Evolutionary conservation across 768 basidiomycete species (phyloP).

Genomic region (Piloderma croceum): DNA sequence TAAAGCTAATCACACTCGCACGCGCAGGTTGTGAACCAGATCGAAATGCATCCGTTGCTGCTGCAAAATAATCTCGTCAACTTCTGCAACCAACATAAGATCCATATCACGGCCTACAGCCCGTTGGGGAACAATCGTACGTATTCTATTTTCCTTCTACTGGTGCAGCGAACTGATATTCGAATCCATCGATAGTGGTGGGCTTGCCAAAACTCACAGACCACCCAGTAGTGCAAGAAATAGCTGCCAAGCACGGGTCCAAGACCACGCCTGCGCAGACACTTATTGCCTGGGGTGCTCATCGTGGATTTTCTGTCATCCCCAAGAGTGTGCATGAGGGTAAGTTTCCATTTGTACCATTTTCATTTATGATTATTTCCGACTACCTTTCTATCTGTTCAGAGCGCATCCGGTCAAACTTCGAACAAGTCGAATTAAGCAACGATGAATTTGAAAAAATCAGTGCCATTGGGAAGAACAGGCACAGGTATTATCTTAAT

Average conservation of each 20-base stretch:
- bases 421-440: slow-evolving; percentile 64
- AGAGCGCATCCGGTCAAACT: slow-evolving; percentile 72
- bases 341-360: slow-evolving; percentile 24
- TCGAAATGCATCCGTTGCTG: slow-evolving; percentile 78
- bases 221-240: slow-evolving; percentile 50
- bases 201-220: slow-evolving; percentile 66
- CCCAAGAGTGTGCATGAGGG: slow-evolving; percentile 77
- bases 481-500: slow-evolving; percentile 27
- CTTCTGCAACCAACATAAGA: slow-evolving; percentile 63
- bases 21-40: slow-evolving; percentile 58
- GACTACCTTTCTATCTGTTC: too few species aligned
- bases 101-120: slow-evolving; percentile 61
- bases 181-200: too few species aligned
- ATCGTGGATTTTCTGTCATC: slow-evolving; percentile 76
- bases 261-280: slow-evolving; percentile 73
- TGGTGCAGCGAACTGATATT: too few species aligned
- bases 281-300: slow-evolving; percentile 72
- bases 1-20: too few species aligned
- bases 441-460: slow-evolving; percentile 64
- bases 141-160: slow-evolving; percentile 14
- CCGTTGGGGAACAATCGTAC: slow-evolving; percentile 79
- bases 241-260: slow-evolving; percentile 61
- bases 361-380: neutral
- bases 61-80: slow-evolving; percentile 68
- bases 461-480: slow-evolving; percentile 34